Percentiles rank a stretch among this genome's conserved stretches.
These are phyloP conservation scores for Babesia bigemina DNA, from an alignment of 169 alveolate genomes.

Conservation along the genomic window DNA sequence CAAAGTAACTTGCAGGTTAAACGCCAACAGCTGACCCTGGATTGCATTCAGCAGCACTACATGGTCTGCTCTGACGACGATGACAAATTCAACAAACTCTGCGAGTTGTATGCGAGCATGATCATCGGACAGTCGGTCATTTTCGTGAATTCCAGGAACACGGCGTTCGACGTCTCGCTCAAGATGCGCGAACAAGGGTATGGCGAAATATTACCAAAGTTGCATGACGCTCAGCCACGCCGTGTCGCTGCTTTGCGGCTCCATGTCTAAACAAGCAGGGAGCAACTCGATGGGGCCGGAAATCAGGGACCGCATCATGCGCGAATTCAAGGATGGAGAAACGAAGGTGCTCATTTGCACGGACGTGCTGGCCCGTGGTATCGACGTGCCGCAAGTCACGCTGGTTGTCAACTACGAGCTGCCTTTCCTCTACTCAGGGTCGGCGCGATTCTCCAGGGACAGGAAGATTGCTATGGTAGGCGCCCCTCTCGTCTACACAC, in stretches of 20 bases:
- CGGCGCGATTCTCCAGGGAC: slow-evolving; percentile 37
- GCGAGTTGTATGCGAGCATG: slow-evolving; percentile 92
- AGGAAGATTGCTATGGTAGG: slow-evolving; percentile 46
- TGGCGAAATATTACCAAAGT: slow-evolving; percentile 16
- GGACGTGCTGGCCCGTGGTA: slow-evolving; percentile 97
- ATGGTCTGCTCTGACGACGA: slow-evolving; percentile 88
- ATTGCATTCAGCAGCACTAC: slow-evolving; percentile 93
- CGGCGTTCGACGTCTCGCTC: slow-evolving; percentile 90
- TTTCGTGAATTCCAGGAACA: slow-evolving; percentile 93
- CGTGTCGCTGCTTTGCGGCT: slow-evolving; percentile 85
- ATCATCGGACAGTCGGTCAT: slow-evolving; percentile 96
- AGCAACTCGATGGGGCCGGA: slow-evolving; percentile 89
- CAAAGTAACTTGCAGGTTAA: slow-evolving; percentile 72
- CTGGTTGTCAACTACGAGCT: slow-evolving; percentile 93
- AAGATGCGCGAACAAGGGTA: slow-evolving; percentile 86
- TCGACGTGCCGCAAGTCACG: slow-evolving; percentile 96
- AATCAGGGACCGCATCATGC: slow-evolving; percentile 93
- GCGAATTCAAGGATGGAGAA: slow-evolving; percentile 93
- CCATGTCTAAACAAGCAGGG: slow-evolving; percentile 59
- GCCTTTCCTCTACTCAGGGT: slow-evolving; percentile 81
- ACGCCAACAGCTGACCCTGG: slow-evolving; percentile 94
- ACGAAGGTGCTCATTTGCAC: slow-evolving; percentile 96
- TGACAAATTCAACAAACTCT: slow-evolving; percentile 89
- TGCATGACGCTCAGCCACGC: slow-evolving; percentile 69
- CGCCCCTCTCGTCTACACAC: background rate